These are phyloP conservation scores for Fraxinus cuspidata DNA, from an alignment of 257 asterid species.

Conservation along the genomic window DNA sequence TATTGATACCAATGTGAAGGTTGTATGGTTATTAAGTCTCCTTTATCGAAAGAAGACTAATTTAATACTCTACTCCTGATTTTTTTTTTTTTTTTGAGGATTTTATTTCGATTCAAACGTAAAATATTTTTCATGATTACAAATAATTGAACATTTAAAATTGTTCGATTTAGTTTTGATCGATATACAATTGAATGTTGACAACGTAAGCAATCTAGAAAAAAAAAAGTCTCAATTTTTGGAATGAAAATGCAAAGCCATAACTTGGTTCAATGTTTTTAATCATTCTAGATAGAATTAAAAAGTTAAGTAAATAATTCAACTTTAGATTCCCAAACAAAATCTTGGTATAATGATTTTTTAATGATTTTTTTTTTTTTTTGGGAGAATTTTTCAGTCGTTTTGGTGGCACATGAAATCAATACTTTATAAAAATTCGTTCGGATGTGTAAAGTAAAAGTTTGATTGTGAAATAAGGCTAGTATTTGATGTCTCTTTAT, in stretches of 20 bases:
- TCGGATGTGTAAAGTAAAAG: conserved; percentile 42
- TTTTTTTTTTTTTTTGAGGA: too few relatives aligned
- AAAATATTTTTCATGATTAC: too few relatives aligned
- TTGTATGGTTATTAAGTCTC: too few relatives aligned
- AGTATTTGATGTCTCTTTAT: conserved; percentile 46
- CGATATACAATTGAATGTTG: background rate
- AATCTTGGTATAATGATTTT: background rate
- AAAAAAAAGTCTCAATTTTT: too few relatives aligned
- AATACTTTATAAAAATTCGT: conserved; percentile 19
- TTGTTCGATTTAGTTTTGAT: too few relatives aligned
- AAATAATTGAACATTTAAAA: too few relatives aligned
- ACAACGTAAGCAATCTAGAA: background rate
- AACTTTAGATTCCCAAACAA: background rate
- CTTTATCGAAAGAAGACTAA: too few relatives aligned
- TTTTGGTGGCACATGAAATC: conserved; percentile 26
- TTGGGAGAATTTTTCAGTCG: background rate
- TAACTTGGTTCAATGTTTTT: background rate
- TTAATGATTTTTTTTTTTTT: conserved; percentile 20
- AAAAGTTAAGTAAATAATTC: background rate
- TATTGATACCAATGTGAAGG: too few relatives aligned
- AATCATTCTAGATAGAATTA: background rate
- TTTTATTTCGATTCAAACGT: too few relatives aligned
- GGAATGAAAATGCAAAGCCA: background rate
- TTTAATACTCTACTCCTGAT: too few relatives aligned
- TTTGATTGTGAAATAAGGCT: conserved; percentile 24